A percentile compares a stretch with the other conserved stretches of the same genome.
These are phyloP conservation scores for Lachancea kluyveri DNA, from an alignment of 805 yeast genomes.

Conservation along the genomic window DNA sequence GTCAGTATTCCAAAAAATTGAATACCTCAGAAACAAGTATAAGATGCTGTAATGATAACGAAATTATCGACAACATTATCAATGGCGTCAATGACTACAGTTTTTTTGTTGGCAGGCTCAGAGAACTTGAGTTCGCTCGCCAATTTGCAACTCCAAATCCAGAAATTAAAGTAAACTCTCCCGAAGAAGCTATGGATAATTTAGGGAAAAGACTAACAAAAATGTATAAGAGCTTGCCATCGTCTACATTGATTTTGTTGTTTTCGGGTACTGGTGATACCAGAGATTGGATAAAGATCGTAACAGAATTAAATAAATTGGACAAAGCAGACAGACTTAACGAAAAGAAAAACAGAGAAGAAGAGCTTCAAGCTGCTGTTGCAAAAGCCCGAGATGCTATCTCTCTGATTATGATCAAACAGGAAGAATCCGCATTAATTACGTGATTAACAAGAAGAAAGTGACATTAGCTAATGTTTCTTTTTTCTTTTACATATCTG, in stretches of 20 bases:
- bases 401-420: conserved; percentile 46
- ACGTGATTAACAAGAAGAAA: too few species aligned
- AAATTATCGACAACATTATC: conserved; percentile 40
- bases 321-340: conserved; percentile 36
- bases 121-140: conserved; percentile 48
- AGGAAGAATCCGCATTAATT: conserved; percentile 3
- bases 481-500: too few species aligned
- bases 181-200: conserved; percentile 14
- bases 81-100: conserved; percentile 36
- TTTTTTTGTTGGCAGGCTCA: conserved; percentile 48
- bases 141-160: conserved; percentile 29
- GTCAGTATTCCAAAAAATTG: conserved; percentile 14
- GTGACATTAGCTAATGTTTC: too few species aligned
- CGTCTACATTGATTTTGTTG: conserved; percentile 52
- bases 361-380: conserved; percentile 41
- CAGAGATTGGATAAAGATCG: conserved; percentile 36
- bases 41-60: conserved; percentile 54
- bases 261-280: conserved; percentile 62
- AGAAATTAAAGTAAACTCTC: conserved; percentile 6
- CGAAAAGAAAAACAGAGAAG: conserved; percentile 39
- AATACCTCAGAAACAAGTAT: conserved; percentile 31
- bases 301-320: conserved; percentile 36
- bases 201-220: conserved; percentile 41
- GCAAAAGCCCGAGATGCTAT: conserved; percentile 54
- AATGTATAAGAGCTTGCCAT: conserved; percentile 50